Percentiles rank a stretch among this genome's conserved stretches.
Evolutionary conservation across 202 grass and related monocot genomes (phyloP).

Genomic region (Bolboschoenoplectus hybrid): DNA sequence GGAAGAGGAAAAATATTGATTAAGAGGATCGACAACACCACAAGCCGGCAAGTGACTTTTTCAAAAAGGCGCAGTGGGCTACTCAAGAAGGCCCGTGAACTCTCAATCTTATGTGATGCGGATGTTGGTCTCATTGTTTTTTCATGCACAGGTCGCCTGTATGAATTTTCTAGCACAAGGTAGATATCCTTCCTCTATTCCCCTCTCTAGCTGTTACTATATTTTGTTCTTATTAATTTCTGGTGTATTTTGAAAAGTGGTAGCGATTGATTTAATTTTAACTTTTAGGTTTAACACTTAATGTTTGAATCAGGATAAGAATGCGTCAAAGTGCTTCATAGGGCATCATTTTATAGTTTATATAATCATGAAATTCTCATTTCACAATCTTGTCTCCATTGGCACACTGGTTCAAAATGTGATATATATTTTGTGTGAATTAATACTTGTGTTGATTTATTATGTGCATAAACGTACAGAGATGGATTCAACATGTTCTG

Average conservation of each 20-base stretch:
- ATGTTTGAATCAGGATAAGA: background rate
- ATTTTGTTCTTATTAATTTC: background rate
- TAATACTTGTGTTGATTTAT: no score
- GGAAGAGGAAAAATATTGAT: slow-evolving; percentile 25
- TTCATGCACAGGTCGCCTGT: slow-evolving; percentile 13
- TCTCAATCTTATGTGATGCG: slow-evolving; percentile 24
- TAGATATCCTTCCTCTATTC: background rate
- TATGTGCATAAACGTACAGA: no score
- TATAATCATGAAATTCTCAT: background rate
- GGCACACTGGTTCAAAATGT: no score
- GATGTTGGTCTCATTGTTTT: slow-evolving; percentile 17
- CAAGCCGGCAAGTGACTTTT: slow-evolving; percentile 31
- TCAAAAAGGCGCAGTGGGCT: slow-evolving; percentile 7
- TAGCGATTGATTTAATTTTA: background rate
- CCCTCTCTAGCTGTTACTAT: background rate
- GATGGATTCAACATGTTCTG: no score
- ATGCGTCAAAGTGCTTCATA: background rate
- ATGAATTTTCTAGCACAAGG: slow-evolving; percentile 24
- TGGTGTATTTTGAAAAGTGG: background rate
- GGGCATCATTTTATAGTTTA: background rate
- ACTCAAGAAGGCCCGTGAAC: slow-evolving; percentile 17
- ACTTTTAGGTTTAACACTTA: background rate
- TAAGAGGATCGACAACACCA: slow-evolving; percentile 12
- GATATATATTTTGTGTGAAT: background rate
- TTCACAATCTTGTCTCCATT: background rate